phyloP scores from a whole-genome alignment of 2,329 filamentous ascomycete species.

The Scedosporium dehoogii region DNA sequence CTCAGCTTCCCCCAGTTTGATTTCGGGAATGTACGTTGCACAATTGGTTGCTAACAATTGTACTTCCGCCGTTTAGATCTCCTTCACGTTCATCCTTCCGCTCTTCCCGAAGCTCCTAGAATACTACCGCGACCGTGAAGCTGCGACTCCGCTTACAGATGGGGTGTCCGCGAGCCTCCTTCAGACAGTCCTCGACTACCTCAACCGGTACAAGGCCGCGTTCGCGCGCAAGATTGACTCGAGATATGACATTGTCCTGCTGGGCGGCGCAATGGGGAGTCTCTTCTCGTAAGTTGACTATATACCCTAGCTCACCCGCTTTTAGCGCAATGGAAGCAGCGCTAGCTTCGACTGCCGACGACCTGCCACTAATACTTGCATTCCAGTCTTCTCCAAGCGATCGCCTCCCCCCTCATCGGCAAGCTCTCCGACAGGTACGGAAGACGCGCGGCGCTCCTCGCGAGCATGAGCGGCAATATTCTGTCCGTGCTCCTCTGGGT shows the following conservation, averaged over 20 bases:
- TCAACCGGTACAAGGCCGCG: conserved; percentile 90
- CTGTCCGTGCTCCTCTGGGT: conserved; percentile 92
- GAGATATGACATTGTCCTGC: conserved; percentile 90
- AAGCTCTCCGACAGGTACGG: conserved; percentile 81
- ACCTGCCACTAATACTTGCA: not conserved
- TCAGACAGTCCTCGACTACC: conserved; percentile 65
- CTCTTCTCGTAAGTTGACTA: conserved; percentile 56
- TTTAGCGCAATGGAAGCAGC: not conserved
- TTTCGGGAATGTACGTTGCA: not conserved
- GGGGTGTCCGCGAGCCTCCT: conserved; percentile 56
- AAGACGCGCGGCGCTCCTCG: conserved; percentile 74
- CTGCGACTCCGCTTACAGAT: conserved; percentile 31
- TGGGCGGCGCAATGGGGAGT: conserved; percentile 87
- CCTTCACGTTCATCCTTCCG: conserved; percentile 96
- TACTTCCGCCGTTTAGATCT: conserved; percentile 52
- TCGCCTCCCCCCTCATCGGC: conserved; percentile 88
- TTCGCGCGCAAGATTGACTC: conserved; percentile 91
- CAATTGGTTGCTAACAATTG: not conserved
- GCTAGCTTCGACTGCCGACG: not conserved
- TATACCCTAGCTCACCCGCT: not conserved
- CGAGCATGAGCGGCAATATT: conserved; percentile 89
- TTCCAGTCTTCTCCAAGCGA: conserved; percentile 70
- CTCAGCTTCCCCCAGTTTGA: not conserved
- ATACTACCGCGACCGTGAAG: conserved; percentile 86
- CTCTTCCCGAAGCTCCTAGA: conserved; percentile 91